Evolutionary conservation across 2,329 filamentous ascomycete genomes (phyloP), one percentile per base, ranked within the genome.

Genomic region (Rutstroemia sp.): DNA sequence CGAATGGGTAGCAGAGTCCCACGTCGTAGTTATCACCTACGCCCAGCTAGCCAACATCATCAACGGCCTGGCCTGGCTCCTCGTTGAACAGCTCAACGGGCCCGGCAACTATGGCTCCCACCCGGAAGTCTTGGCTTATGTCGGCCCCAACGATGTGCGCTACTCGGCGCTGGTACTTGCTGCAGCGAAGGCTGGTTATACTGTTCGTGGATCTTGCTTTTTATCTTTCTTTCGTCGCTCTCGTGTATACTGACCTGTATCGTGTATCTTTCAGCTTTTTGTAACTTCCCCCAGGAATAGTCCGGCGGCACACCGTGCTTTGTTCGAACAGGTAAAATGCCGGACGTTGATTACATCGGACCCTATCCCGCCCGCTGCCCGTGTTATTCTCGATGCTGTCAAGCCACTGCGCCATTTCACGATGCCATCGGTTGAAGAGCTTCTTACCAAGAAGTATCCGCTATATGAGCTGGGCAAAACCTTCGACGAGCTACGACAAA

Each of bases 121-220:
- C 72, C n/a, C 42, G 10, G 16, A 54, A n/a, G 5, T 23, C 0
- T 67, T 77, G 30, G 71, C 73, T 2, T 78, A 75, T 62, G 70
- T 77, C 52, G 75, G 74, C 0, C 14, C 38, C 17, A 51, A 42
- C 12, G 46, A 40, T 12, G 16, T 55, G 2, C 27, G 46, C 19
- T 57, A 40, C 17, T 8, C 12, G 21, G 10, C 23, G 17, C 14
- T 39, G 12, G 9, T 46, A 16, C 7, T 45, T 34, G 46, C 25
- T 16, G 46, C 27, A 12, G 7, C 2, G 1, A 46, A 50, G 16
- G 30, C 36, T 21, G 10, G 19, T 3, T 39, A 40, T 7, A 50
- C 3, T 3, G 21, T 50, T 19, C 2, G 46, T 51, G 7, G 12
- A 12, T 25, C 16, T 42, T 34, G 12, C 23, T 39, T 27, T 27